Evolutionary conservation across 2,329 filamentous ascomycete genomes (phyloP).

Genomic region (Neopestalotiopsis sp.): DNA sequence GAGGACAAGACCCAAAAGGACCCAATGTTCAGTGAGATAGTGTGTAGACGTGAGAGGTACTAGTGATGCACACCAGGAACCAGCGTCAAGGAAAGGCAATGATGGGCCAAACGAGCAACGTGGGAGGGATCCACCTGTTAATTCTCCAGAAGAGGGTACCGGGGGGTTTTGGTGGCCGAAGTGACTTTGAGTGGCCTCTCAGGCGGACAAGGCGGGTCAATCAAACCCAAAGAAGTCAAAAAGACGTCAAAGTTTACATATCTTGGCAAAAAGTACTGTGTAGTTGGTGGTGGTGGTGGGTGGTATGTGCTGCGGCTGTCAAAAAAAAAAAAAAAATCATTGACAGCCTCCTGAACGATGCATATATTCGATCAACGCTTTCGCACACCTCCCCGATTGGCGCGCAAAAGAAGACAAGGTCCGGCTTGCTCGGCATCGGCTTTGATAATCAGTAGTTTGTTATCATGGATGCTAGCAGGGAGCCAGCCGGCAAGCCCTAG

Average conservation of each 20-base stretch:
- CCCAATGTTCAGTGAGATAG: not conserved
- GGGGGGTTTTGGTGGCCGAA: not conserved
- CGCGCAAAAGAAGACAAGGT: not conserved
- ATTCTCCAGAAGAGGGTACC: not conserved
- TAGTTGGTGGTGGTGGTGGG: not conserved
- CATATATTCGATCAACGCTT: not conserved
- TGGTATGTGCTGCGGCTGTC: not conserved
- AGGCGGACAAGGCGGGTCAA: not conserved
- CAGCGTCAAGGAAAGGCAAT: not conserved
- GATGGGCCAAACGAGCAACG: not conserved
- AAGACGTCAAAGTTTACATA: not conserved
- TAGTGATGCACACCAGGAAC: constrained; percentile 1
- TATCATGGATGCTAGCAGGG: not conserved
- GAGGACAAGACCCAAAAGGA: not conserved
- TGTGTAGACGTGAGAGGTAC: not conserved
- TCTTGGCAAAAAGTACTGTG: not conserved
- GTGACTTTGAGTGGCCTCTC: not conserved
- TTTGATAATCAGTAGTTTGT: not conserved
- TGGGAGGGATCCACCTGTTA: not conserved
- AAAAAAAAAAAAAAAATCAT: too few relatives aligned
- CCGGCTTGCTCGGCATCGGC: not conserved
- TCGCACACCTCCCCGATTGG: not conserved
- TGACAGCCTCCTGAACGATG: not conserved
- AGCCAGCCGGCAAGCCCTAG: not conserved
- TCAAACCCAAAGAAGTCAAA: not conserved